Percentiles rank a stretch among this genome's conserved stretches.
Conservation (phyloP, 164 flowering plant species). For the Stephania yunnanensis region DNA sequence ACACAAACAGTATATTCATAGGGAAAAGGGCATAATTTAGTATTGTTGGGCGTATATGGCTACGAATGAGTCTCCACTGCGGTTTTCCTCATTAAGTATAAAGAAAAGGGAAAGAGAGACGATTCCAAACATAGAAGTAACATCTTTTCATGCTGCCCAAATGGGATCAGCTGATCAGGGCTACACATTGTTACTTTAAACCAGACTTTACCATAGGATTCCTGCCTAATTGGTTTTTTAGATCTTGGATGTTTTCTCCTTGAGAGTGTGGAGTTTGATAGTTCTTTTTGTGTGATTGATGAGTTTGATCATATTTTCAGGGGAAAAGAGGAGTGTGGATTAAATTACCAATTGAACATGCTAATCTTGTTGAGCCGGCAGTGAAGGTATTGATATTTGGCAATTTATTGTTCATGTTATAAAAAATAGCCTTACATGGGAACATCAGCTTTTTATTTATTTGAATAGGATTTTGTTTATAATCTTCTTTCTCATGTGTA, state of each 20-base stretch:
- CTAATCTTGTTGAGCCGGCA: constrained; percentile 36
- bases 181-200: no score
- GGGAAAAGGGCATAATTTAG: not conserved
- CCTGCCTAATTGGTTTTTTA: not conserved
- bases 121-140: no score
- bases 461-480: not conserved
- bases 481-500: not conserved
- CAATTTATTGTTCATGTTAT: not conserved
- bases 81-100: no score
- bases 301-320: constrained; percentile 13
- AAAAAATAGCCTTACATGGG: not conserved
- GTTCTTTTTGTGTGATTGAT: not conserved
- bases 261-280: not conserved
- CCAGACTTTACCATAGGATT: no score
- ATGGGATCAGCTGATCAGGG: no score
- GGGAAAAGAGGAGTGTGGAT: constrained; percentile 49
- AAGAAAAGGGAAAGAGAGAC: no score
- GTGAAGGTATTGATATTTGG: constrained; percentile 24
- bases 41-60: no score
- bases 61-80: no score
- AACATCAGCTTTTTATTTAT: not conserved
- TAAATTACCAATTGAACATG: constrained; percentile 37
- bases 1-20: not conserved
- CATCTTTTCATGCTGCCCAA: no score
- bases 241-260: not conserved